Percentiles rank a stretch among this genome's conserved stretches.
phyloP scores from a whole-genome alignment of 306 rosid genomes.

The Hippophae rhamnoides region DNA sequence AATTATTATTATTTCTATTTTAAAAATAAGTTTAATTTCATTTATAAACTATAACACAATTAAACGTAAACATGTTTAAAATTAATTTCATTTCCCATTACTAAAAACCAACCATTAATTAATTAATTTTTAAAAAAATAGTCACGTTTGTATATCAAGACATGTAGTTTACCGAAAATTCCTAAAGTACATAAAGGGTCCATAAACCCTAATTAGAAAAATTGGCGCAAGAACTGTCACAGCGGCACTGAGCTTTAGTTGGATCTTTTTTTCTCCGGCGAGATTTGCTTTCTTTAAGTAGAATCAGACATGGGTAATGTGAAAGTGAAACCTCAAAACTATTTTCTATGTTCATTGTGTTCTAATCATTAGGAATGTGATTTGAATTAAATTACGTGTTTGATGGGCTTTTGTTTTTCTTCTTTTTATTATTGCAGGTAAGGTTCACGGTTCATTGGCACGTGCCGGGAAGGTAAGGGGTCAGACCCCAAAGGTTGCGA shows the following conservation, averaged over 20 bases:
- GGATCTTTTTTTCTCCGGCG: background rate
- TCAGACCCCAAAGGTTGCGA: constrained; percentile 63
- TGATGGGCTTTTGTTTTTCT: no score
- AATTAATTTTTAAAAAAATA: no score
- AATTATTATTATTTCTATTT: no score
- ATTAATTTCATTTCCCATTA: no score
- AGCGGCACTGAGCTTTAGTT: background rate
- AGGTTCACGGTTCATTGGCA: constrained; percentile 60
- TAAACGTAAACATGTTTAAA: no score
- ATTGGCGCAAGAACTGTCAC: background rate
- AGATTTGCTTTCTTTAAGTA: background rate
- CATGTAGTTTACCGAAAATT: background rate
- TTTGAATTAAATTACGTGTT: constrained; percentile 6
- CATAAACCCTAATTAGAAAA: constrained; percentile 5
- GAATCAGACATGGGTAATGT: constrained; percentile 20
- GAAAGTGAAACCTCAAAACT: background rate
- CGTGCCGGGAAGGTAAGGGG: constrained; percentile 68
- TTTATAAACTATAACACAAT: no score
- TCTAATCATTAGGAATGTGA: background rate
- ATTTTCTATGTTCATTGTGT: background rate
- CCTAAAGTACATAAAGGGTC: constrained; percentile 1
- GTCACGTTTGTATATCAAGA: background rate
- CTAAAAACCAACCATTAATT: no score
- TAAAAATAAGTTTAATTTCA: no score
- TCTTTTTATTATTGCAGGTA: constrained; percentile 26